A percentile compares a stretch with the other conserved stretches of the same genome.
Conservation (phyloP, 2,329 filamentous ascomycete genomes). For the Penicillium nordicum region DNA sequence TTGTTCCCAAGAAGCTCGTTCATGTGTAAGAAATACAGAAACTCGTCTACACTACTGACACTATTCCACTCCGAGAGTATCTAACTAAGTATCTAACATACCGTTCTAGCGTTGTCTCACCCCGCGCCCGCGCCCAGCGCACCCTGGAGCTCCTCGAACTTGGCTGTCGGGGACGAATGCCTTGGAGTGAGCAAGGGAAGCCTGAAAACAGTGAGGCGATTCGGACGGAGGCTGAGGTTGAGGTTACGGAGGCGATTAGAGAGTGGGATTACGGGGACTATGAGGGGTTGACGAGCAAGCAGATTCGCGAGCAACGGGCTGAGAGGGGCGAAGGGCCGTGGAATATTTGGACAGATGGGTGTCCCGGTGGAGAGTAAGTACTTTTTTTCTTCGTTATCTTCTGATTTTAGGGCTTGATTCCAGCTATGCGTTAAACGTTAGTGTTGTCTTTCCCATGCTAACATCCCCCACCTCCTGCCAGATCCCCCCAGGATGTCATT, state of each 20-base stretch:
- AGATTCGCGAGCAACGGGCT: conserved; percentile 61
- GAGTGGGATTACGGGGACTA: conserved; percentile 90
- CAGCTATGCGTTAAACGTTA: neutral
- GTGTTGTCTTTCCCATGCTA: neutral
- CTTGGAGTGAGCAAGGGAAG: conserved; percentile 56
- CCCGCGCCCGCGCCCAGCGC: conserved; percentile 75
- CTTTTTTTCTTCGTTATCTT: neutral
- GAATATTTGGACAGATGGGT: conserved; percentile 91
- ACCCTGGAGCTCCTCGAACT: conserved; percentile 87
- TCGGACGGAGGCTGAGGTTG: conserved; percentile 58
- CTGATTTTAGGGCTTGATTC: neutral
- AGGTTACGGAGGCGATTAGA: conserved; percentile 68
- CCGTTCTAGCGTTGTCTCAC: conserved; percentile 69
- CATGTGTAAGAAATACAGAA: conserved; percentile 68
- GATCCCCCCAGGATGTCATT: conserved; percentile 69
- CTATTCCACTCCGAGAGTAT: neutral
- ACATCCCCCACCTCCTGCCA: conserved; percentile 28
- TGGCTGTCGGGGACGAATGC: conserved; percentile 64
- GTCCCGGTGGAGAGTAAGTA: conserved; percentile 75
- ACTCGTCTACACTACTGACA: conserved; percentile 27
- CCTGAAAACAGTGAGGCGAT: conserved; percentile 38
- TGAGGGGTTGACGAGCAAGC: conserved; percentile 70
- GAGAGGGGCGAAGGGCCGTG: conserved; percentile 60
- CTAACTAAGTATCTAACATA: neutral
- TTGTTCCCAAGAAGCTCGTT: conserved; percentile 74